Evolutionary conservation across 805 yeast species (phyloP).

Genomic region (Pichia deserticola): DNA sequence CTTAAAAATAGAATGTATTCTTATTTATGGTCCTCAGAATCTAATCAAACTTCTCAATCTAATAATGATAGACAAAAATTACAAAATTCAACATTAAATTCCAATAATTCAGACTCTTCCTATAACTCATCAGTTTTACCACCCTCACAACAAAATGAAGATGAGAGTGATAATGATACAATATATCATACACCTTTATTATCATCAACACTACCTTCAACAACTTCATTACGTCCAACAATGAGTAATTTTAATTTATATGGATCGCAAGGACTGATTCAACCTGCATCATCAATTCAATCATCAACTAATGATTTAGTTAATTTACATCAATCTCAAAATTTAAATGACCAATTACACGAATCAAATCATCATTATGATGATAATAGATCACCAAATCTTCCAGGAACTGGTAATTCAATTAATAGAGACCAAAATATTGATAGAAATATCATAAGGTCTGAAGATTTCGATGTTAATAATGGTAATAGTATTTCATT

Average conservation of each 20-base stretch:
- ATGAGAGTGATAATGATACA: conserved; percentile 18
- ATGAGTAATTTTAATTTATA: conserved; percentile 12
- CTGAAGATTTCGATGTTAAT: conserved; percentile 3
- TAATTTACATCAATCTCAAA: too few species aligned
- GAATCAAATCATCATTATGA: too few species aligned
- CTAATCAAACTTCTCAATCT: neutral
- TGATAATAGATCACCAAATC: too few species aligned
- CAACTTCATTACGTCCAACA: conserved; percentile 8
- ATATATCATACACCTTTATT: conserved; percentile 23
- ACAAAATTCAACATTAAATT: too few species aligned
- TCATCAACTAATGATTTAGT: neutral
- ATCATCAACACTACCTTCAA: conserved; percentile 13
- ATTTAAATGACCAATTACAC: too few species aligned
- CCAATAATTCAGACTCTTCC: neutral
- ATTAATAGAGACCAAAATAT: neutral
- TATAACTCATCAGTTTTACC: neutral
- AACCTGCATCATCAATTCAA: neutral
- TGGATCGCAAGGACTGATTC: conserved; percentile 11
- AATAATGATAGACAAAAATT: neutral
- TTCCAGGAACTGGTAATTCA: neutral
- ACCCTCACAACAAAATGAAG: neutral
- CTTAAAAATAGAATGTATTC: conserved; percentile 17
- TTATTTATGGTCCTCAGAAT: conserved; percentile 8
- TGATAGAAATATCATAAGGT: neutral
- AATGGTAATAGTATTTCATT: conserved; percentile 12